Base-by-base conservation (phyloP, 176 grass and related monocot genomes). In the Melocanna baccifera region DNA sequence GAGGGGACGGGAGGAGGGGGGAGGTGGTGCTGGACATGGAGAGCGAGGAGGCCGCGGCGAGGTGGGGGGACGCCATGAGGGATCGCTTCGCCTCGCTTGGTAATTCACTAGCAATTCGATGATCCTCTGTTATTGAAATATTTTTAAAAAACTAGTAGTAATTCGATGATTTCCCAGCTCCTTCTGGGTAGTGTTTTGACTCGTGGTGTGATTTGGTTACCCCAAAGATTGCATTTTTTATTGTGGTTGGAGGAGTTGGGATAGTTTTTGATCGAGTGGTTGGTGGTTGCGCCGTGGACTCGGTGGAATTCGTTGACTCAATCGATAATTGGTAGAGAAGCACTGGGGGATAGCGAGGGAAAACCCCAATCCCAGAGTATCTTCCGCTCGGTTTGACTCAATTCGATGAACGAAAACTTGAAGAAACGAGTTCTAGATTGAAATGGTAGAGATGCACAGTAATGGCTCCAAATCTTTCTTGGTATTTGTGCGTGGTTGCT, bases 1-100 rank as follows among this genome's bases (percentile, higher is more conserved):
- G 73, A 75, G 78, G 79, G 75, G 75, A 78, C 7, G 65, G 34
- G 74, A 88, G 55, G 87, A 86, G 45, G 71, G 85, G 76, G 28
- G 88, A 95, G 81, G 76, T 93, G 37, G 84, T 87, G 65, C 26
- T 98, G 72, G 89, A 95, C 79, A 81, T 95, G 91, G 81, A 81
- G 37, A 88, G 66, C 61, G 89, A 93, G 62, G 91, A 88, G 62
- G 73, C 74, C 18, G 91, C 91, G 4, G 42, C n/a, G 81, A 68
- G 73, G 47, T 98, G 95, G 92, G 90, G 76, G 19, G 71, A 91
- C 52, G 52, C 69, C 85, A 69, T 98, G 34, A 93, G 75, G 26
- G 92, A 83, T 90, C 77, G 57, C 36, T 47, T 98, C 63, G 46
- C 83, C 43, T 71, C 78, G 22, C 76, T 98, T 32, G 95, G 95